Conservation (phyloP, 306 rosid genomes). For the Argentina anserina region DNA sequence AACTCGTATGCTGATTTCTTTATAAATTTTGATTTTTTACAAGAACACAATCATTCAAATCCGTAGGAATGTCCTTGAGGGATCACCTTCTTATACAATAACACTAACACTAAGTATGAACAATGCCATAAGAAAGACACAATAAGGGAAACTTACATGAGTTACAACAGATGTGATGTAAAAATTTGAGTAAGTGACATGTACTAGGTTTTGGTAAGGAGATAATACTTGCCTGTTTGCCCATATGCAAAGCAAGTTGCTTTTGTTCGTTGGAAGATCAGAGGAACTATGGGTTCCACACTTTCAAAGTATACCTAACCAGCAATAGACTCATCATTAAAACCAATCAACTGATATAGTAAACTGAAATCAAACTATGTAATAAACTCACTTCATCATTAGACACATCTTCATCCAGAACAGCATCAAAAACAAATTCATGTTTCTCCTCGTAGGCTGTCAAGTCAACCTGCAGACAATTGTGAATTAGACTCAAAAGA, state of each 20-base stretch:
- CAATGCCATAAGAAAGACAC: not conserved
- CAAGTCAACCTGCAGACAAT: slow-evolving; percentile 61
- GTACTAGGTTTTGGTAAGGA: not conserved
- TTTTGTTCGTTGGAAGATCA: slow-evolving; percentile 73
- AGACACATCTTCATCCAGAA: slow-evolving; percentile 72
- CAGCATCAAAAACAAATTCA: slow-evolving; percentile 76
- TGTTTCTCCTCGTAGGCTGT: slow-evolving; percentile 72
- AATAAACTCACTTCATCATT: slow-evolving; percentile 58
- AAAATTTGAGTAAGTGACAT: not conserved
- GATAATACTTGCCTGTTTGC: slow-evolving; percentile 61
- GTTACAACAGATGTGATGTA: not conserved
- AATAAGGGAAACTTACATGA: not conserved
- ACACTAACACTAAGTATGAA: not conserved
- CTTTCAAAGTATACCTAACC: slow-evolving; percentile 67
- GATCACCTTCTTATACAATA: not conserved
- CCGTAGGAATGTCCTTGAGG: not conserved
- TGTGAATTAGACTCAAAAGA: slow-evolving; percentile 20
- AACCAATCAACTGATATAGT: slow-evolving; percentile 13
- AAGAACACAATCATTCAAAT: not conserved
- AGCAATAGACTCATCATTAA: slow-evolving; percentile 14
- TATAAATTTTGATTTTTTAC: not conserved
- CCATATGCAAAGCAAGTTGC: slow-evolving; percentile 94
- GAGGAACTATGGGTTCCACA: slow-evolving; percentile 74
- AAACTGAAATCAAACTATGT: slow-evolving; percentile 17
- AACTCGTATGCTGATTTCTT: not conserved